Evolutionary conservation across 768 basidiomycete species (phyloP).

Genomic region (Boletus subparvulus): DNA sequence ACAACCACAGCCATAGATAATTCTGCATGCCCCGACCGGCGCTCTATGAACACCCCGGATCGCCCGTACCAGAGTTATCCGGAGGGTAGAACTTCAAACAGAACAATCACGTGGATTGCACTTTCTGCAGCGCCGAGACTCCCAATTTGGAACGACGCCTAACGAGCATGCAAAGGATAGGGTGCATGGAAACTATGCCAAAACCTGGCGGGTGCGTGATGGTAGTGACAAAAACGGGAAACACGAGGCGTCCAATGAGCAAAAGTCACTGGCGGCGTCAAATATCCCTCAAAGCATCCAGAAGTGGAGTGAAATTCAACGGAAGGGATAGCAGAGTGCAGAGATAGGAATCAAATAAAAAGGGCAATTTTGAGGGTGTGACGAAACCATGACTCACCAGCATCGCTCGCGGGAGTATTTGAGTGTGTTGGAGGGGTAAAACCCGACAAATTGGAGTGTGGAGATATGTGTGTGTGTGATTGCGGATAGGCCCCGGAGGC

Average conservation of each 20-base stretch:
- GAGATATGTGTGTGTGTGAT: slow-evolving; percentile 15
- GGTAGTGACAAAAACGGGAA: not conserved
- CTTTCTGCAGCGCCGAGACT: not conserved
- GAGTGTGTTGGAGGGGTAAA: slow-evolving; percentile 26
- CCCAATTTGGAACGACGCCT: not conserved
- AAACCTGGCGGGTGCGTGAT: not conserved
- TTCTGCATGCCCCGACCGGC: not conserved
- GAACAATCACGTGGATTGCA: slow-evolving; percentile 4
- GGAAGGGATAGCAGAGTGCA: not conserved
- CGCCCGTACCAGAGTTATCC: not conserved
- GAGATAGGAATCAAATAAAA: not conserved
- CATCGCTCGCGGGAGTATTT: slow-evolving; percentile 27
- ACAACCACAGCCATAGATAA: not conserved
- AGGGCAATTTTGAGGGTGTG: not conserved
- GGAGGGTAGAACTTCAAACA: not conserved
- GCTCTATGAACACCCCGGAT: not conserved
- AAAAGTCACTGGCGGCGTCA: not conserved
- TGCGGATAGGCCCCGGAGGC: slow-evolving; percentile 3
- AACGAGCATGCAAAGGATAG: not conserved
- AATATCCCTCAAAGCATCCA: not conserved
- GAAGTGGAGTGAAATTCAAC: not conserved
- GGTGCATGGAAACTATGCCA: not conserved
- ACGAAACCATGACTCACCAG: slow-evolving; percentile 21
- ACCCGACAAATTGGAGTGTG: slow-evolving; percentile 18
- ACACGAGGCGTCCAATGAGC: not conserved